Evolutionary conservation across 805 yeast species (phyloP).

Genomic region (Lachancea cidri): DNA sequence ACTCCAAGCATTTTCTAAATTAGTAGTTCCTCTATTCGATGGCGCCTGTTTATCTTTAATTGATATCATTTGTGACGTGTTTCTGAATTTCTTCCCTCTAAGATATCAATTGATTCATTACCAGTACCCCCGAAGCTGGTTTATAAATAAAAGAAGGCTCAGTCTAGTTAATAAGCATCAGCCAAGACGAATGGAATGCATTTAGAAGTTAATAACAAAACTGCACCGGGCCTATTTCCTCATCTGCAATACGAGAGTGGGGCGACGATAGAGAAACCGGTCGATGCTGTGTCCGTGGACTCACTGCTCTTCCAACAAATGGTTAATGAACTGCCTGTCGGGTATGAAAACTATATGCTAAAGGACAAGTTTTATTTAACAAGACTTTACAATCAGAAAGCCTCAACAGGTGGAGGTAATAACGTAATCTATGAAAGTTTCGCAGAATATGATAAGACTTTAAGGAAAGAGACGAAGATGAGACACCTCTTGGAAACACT

Average conservation of each 20-base stretch:
- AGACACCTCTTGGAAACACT: slow-evolving; percentile 14
- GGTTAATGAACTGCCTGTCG: slow-evolving; percentile 12
- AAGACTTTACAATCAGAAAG: slow-evolving; percentile 5
- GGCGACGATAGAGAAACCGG: slow-evolving; percentile 1
- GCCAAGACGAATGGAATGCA: no score
- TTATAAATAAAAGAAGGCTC: no score
- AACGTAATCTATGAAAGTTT: slow-evolving; percentile 22
- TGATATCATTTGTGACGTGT: no score
- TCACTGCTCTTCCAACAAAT: slow-evolving; percentile 12
- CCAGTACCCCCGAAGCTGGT: no score
- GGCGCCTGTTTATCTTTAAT: no score
- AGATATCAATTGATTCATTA: no score
- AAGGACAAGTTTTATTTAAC: slow-evolving; percentile 31
- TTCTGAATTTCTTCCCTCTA: no score
- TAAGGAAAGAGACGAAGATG: slow-evolving; percentile 25
- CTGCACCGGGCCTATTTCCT: slow-evolving; percentile 20
- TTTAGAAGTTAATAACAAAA: slow-evolving; percentile 7
- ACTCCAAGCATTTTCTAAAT: not conserved
- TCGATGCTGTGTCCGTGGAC: slow-evolving; percentile 12
- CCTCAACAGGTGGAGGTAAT: not conserved
- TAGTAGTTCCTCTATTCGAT: no score
- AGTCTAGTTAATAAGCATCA: no score
- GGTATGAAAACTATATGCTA: slow-evolving; percentile 15
- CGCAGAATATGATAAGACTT: slow-evolving; percentile 26
- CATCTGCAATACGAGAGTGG: slow-evolving; percentile 1